Evolutionary conservation across 2,329 filamentous ascomycete genomes (phyloP), one percentile per base, ranked within the genome.

Genomic region (Shiraia sp.): DNA sequence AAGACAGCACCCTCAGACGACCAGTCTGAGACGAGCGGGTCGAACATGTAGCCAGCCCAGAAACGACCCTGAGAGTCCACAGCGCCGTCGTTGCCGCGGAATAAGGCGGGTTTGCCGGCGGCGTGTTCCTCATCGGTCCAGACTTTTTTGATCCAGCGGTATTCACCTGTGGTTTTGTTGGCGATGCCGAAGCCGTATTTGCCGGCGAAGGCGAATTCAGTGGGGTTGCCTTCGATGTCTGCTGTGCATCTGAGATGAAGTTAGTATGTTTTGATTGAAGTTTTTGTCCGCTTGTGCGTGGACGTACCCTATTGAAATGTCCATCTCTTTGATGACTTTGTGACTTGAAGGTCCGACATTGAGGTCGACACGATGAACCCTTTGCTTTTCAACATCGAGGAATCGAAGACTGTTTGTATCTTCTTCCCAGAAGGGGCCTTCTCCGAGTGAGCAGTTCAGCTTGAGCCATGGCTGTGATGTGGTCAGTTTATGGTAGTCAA

Each of bases 1-100:
- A 87, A 87, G 13, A 96, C 75, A 10, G 84, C 78, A 35, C 89
- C 90, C 86, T 75, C 72, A 33, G 69, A 64, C 19, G 57, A 79
- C 32, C 81, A 45, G 24, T 69, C 79, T 66, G 85, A 79, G 5
- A 61, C 74, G 59, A 83, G 75, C 40, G 88, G 86, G 61, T 95
- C 89, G 49, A 89, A 93, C 88, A 96, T 95, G 49, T 81, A 81
- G 6, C 90, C 89, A 5, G 90, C 77, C 87, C 89, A 95, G 72
- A 92, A 93, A 24, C 89, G 77, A 23, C 91, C 90, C 49, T 84
- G 79, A 17, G 83, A 84, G 63, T 96, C 90, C 36, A 88, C 83
- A 4, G 83, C 86, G 32, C 90, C 90, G 63, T 96, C 91, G 63
- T 96, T 96, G 68, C 78, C 79, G 40, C 86, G 79, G 65, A 88